Evolutionary conservation across 805 yeast genomes (phyloP).

Genomic region (Wickerhamiella cacticola): DNA sequence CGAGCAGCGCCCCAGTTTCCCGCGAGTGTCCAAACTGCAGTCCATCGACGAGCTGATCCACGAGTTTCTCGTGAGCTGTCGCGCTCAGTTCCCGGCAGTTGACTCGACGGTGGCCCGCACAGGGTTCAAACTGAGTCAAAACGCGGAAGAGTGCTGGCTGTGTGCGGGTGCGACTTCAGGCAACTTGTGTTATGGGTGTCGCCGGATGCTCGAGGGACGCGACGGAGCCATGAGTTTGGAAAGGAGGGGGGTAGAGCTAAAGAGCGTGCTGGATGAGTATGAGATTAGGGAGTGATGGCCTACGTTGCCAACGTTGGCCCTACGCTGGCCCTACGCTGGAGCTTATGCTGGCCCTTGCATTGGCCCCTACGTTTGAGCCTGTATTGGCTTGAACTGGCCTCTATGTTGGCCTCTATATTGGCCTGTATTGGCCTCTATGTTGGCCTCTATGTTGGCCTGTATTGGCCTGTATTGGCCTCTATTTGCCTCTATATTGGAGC

Average conservation of each 20-base stretch:
- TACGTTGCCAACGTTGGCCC: not conserved
- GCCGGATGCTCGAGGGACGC: slow-evolving; percentile 7
- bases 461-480: too few species aligned
- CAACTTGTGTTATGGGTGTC: slow-evolving; percentile 22
- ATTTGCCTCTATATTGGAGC: too few species aligned
- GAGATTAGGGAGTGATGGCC: too few species aligned
- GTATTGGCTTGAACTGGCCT: too few species aligned
- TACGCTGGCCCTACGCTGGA: not conserved
- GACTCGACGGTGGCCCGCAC: slow-evolving; percentile 88
- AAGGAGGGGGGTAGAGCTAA: not conserved
- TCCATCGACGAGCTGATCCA: slow-evolving; percentile 71
- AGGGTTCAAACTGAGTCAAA: slow-evolving; percentile 51
- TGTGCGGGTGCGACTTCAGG: slow-evolving; percentile 7
- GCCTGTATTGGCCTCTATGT: too few species aligned
- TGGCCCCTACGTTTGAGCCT: too few species aligned
- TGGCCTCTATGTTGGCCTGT: too few species aligned
- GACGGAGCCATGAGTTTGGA: not conserved
- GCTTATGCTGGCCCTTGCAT: too few species aligned
- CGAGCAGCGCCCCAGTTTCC: slow-evolving; percentile 25
- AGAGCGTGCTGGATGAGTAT: slow-evolving; percentile 10
- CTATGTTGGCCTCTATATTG: too few species aligned
- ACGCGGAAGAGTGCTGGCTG: slow-evolving; percentile 18
- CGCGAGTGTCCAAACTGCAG: slow-evolving; percentile 50
- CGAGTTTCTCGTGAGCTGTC: slow-evolving; percentile 59
- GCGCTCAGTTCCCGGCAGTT: slow-evolving; percentile 71